Conservation (phyloP, 1,284 basidiomycete species). For the Xanthoconium separans region DNA sequence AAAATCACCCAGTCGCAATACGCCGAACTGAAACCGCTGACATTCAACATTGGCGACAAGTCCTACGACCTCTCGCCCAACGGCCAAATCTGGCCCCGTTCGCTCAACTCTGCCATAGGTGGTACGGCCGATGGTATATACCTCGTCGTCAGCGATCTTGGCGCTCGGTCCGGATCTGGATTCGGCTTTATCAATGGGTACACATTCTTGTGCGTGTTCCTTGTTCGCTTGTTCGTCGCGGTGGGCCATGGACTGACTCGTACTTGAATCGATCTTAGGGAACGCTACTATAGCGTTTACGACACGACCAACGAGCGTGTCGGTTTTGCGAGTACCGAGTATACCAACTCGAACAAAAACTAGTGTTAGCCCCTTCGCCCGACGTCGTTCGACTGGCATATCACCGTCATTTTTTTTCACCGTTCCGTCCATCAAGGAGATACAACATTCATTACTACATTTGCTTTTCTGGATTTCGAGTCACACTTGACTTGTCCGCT, state of each 20-base stretch:
- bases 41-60: conserved; percentile 34
- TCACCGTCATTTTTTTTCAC: too few species aligned
- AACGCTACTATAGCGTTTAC: conserved; percentile 51
- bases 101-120: conserved; percentile 43
- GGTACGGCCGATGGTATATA: conserved; percentile 42
- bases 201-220: conserved; percentile 17
- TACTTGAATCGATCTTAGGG: conserved; percentile 18
- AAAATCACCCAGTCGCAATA: conserved; percentile 37
- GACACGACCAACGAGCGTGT: conserved; percentile 45
- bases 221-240: neutral
- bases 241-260: neutral
- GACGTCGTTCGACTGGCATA: too few species aligned
- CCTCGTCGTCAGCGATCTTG: conserved; percentile 23
- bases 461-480: too few species aligned
- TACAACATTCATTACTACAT: too few species aligned
- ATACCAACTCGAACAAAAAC: neutral
- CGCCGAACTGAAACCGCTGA: neutral
- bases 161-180: accelerated
- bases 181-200: neutral
- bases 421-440: too few species aligned
- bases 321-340: conserved; percentile 41
- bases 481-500: too few species aligned
- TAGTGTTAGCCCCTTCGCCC: neutral
- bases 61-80: conserved; percentile 40
- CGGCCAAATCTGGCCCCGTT: conserved; percentile 54